Conservation (phyloP, 2,329 filamentous ascomycete species). For the Colletotrichum scovillei region DNA sequence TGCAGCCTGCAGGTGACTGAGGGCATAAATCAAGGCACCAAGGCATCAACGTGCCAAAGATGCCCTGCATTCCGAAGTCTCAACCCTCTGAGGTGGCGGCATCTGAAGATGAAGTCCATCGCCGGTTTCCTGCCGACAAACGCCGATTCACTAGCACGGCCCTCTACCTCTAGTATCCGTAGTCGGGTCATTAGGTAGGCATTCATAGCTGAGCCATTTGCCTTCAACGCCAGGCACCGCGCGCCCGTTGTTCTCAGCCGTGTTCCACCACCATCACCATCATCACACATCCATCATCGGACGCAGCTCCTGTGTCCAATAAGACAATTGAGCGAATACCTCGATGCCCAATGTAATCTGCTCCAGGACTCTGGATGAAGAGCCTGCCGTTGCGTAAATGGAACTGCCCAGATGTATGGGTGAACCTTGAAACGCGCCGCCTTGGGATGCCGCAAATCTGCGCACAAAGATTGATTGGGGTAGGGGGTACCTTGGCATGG, state of each 20-base stretch:
- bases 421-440: neutral
- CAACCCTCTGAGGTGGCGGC: neutral
- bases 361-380: neutral
- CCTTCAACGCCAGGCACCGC: neutral
- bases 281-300: neutral
- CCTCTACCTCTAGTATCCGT: neutral
- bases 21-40: neutral
- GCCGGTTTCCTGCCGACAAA: neutral
- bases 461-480: neutral
- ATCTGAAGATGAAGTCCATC: neutral
- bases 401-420: neutral
- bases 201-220: neutral
- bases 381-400: neutral
- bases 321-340: neutral
- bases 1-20: neutral
- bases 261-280: neutral
- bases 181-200: too few relatives aligned
- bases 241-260: neutral
- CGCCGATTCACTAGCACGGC: neutral
- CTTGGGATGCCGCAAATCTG: neutral
- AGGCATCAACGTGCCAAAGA: neutral
- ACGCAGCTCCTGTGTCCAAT: neutral
- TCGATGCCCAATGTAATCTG: neutral
- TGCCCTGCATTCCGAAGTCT: neutral
- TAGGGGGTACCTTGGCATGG: neutral